Evolutionary conservation across 2,329 filamentous ascomycete species (phyloP), one percentile per base, ranked within the genome.

Genomic region (Paecilomyces fulvus): DNA sequence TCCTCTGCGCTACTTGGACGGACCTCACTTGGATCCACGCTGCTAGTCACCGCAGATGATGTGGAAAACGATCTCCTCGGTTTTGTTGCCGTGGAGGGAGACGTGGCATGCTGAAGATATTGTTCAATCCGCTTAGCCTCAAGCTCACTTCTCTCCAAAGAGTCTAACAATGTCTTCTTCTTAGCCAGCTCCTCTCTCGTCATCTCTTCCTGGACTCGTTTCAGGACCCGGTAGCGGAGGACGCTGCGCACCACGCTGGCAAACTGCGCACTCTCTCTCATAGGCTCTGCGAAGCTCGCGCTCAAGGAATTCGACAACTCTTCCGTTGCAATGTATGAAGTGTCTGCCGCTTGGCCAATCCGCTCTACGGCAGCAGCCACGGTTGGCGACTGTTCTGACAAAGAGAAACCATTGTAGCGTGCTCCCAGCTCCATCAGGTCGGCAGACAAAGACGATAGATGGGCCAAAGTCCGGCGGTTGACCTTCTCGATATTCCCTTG

Each of bases 231-330:
- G 70, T 96, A 99, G 61, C 89, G 84, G 55, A 99, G 77, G 31
- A 99, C 92, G 62, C 80, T 89, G 48, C 92, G 85, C 3, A 99
- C 94, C 0, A 99, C 90, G 10, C 94, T 90, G 0, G 94, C 94
- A 70, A 99, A 99, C 68, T 99, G 94, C 11, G 94, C 92, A 66
- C 91, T 95, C 75, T 99, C 94, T 55, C 95, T 84, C 90, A 99
- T 96, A 0, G 94, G 94, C 68, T 99, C 95, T 0, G 95, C 91
- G 68, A 99, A 99, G 62, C 85, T 94, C 31, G 92, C 92, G 20
- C 92, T 92, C n/a, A 99, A 77, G 0, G 88, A 88, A 1, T 85
- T 85, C 0, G 92, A 92, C 2, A 99, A 78, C 69, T 99, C 94
- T 65, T 95, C 90, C 0, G 92, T 97, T 9, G 90, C 91, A 61